These are phyloP conservation scores for Globisporangium apiculatum DNA, from an alignment of 352 stramenopile genomes.

Conservation along the genomic window DNA sequence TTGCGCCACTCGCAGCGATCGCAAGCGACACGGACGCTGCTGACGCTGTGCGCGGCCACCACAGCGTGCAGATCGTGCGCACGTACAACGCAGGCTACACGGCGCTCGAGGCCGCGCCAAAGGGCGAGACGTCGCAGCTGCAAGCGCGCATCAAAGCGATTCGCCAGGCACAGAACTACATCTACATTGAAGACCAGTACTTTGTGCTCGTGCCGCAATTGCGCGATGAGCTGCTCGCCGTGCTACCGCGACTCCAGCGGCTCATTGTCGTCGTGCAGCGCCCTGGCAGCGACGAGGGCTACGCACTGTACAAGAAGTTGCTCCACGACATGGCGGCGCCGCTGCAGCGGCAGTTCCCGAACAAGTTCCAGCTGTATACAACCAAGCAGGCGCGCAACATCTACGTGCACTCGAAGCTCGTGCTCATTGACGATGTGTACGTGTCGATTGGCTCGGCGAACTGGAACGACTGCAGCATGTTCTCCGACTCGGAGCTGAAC, in stretches of 20 bases:
- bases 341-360: conserved; percentile 46
- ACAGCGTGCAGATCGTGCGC: conserved; percentile 38
- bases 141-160: conserved; percentile 50
- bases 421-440: conserved; percentile 83
- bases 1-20: background rate
- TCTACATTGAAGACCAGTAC: conserved; percentile 72
- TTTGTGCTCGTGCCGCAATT: conserved; percentile 57
- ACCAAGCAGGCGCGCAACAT: conserved; percentile 39
- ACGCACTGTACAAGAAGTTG: conserved; percentile 27
- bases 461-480: conserved; percentile 89
- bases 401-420: conserved; percentile 76
- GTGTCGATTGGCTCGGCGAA: conserved; percentile 85
- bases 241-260: conserved; percentile 35
- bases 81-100: conserved; percentile 36
- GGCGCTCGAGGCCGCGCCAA: conserved; percentile 2
- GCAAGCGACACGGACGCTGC: background rate
- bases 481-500: conserved; percentile 52
- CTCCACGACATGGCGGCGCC: conserved; percentile 58
- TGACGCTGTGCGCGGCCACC: background rate
- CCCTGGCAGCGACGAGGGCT: conserved; percentile 18
- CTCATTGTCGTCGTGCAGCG: conserved; percentile 50
- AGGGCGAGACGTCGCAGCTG: conserved; percentile 47
- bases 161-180: conserved; percentile 44
- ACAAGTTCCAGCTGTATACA: conserved; percentile 53
- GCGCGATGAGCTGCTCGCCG: conserved; percentile 30